Evolutionary conservation across 768 basidiomycete species (phyloP).

Genomic region (Leccinellum luteum): DNA sequence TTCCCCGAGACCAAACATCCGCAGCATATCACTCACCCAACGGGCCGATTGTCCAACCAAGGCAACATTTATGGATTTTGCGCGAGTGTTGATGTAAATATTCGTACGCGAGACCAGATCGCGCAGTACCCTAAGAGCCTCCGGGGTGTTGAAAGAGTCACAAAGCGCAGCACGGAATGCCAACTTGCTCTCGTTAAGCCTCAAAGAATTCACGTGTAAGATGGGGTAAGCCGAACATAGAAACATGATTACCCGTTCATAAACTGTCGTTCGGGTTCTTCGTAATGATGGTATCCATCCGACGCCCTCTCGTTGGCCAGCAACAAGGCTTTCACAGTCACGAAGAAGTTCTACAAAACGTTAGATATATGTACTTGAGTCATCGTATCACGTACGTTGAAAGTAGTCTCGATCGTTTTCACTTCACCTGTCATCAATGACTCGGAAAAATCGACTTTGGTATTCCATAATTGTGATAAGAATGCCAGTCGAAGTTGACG

Average conservation of each 20-base stretch:
- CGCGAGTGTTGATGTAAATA: conserved; percentile 75
- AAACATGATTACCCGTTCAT: conserved; percentile 49
- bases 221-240: conserved; percentile 3
- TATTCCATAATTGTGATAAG: conserved; percentile 87
- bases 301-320: conserved; percentile 45
- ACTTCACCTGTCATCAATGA: conserved; percentile 88
- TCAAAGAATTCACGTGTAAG: conserved; percentile 31
- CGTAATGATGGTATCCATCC: conserved; percentile 65
- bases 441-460: conserved; percentile 93
- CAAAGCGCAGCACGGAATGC: conserved; percentile 85
- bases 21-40: conserved; percentile 73
- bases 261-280: conserved; percentile 66
- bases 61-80: conserved; percentile 55
- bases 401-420: conserved; percentile 71
- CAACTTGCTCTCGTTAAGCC: conserved; percentile 70
- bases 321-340: conserved; percentile 77
- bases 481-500: conserved; percentile 91
- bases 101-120: conserved; percentile 85
- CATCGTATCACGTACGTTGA: conserved; percentile 63
- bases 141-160: conserved; percentile 96
- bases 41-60: conserved; percentile 62
- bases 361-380: conserved; percentile 1
- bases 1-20: conserved; percentile 78
- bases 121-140: conserved; percentile 69
- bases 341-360: conserved; percentile 84